A percentile compares a stretch with the other conserved stretches of the same genome.
Conservation (phyloP, 1,284 basidiomycete species). For the Cryptococcus jaspeensis region DNA sequence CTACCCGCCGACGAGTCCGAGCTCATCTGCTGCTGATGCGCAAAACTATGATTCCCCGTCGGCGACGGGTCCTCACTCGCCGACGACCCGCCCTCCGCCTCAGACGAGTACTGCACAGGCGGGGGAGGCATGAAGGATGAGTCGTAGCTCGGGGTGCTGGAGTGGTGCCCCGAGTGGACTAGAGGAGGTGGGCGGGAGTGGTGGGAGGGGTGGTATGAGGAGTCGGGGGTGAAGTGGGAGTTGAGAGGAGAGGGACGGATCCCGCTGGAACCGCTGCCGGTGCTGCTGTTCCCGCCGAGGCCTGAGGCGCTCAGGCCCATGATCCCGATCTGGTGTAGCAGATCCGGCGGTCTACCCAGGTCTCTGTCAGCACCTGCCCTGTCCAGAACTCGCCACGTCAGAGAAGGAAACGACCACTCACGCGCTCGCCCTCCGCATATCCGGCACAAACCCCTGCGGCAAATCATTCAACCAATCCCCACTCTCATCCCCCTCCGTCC, state of each 20-base stretch:
- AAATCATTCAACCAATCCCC: conserved; percentile 7
- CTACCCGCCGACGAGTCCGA: not conserved
- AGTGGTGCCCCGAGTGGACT: not conserved
- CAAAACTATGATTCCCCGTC: not conserved
- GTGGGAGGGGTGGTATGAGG: not conserved
- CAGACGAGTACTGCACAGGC: not conserved
- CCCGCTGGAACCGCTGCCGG: not conserved
- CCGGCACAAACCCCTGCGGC: conserved; percentile 20
- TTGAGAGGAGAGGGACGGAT: conserved; percentile 18
- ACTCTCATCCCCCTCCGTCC: conserved; percentile 13
- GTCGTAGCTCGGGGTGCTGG: not conserved
- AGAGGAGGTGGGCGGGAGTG: conserved; percentile 4
- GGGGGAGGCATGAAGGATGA: not conserved
- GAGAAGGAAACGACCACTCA: conserved; percentile 3
- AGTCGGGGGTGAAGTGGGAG: conserved; percentile 15
- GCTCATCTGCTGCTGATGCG: conserved; percentile 1
- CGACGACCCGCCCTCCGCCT: not conserved
- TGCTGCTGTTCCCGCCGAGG: not conserved
- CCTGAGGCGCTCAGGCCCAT: conserved; percentile 12
- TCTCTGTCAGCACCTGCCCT: too few species aligned
- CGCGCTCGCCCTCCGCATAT: conserved; percentile 16
- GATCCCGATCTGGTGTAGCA: conserved; percentile 17
- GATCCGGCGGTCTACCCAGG: conserved; percentile 15
- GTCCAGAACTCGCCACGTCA: not conserved
- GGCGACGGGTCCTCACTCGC: conserved; percentile 9